Percentiles rank a stretch among this genome's conserved stretches.
These are phyloP conservation scores for Chloranthus sessilifolius DNA, from an alignment of 164 flowering plant species.

Conservation along the genomic window DNA sequence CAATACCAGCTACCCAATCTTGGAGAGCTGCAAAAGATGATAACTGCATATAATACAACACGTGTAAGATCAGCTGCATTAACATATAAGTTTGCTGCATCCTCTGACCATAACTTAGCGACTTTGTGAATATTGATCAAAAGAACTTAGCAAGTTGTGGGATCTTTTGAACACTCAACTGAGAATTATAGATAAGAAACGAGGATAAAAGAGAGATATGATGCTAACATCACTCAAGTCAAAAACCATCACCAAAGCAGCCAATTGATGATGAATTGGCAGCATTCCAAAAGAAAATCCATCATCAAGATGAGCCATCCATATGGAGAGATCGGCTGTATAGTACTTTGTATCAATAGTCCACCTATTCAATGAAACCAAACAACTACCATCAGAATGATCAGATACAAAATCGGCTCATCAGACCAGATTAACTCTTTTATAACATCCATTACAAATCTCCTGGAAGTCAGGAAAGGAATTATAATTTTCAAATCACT, in stretches of 20 bases:
- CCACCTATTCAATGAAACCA: conserved; percentile 46
- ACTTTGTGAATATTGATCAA: not conserved
- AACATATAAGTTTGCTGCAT: not conserved
- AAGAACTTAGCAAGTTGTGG: no score
- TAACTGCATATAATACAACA: conserved; percentile 39
- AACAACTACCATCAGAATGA: not conserved
- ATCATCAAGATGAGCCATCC: conserved; percentile 70
- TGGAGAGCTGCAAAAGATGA: conserved; percentile 56
- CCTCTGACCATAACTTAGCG: not conserved
- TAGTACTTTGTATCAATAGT: conserved; percentile 86
- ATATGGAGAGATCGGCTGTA: conserved; percentile 76
- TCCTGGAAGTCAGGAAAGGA: no score
- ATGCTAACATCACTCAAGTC: conserved; percentile 65
- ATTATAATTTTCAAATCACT: not conserved
- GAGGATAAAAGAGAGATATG: not conserved
- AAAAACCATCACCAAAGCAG: conserved; percentile 88
- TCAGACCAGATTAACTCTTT: no score
- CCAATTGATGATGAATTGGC: conserved; percentile 38
- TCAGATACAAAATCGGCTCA: no score
- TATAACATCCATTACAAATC: not conserved
- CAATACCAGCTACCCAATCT: conserved; percentile 62
- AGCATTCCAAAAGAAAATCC: conserved; percentile 36
- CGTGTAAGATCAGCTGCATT: not conserved
- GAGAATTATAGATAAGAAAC: not conserved
- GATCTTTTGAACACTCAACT: no score